phyloP scores from a whole-genome alignment of 257 asterid species.

The Avicennia marina region DNA sequence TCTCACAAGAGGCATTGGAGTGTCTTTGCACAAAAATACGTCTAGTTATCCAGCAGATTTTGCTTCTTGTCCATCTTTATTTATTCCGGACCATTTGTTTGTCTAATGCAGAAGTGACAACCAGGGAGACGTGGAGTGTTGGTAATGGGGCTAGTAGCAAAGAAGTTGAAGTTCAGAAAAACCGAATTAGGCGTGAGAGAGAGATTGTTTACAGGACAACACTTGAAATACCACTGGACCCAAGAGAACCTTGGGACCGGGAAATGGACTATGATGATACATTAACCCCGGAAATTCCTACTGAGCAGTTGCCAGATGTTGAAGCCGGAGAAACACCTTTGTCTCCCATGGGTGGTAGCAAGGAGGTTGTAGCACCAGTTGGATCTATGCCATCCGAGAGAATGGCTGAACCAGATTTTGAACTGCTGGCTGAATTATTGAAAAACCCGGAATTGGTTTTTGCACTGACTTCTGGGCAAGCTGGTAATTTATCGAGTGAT shows the following conservation, averaged over 20 bases:
- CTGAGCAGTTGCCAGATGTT: conserved; percentile 70
- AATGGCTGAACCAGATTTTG: conserved; percentile 73
- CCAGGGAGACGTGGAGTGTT: conserved; percentile 51
- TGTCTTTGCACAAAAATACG: too few species aligned
- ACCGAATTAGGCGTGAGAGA: conserved; percentile 71
- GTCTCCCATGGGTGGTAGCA: conserved; percentile 17
- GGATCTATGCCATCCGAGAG: conserved; percentile 41
- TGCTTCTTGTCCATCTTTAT: background rate
- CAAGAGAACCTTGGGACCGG: conserved; percentile 94
- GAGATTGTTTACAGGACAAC: conserved; percentile 56
- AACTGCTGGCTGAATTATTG: conserved; percentile 78
- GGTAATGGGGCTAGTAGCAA: conserved; percentile 68
- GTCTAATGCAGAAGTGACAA: conserved; percentile 56
- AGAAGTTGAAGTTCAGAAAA: conserved; percentile 87
- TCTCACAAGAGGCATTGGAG: too few species aligned
- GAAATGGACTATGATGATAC: conserved; percentile 94
- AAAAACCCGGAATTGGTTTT: conserved; percentile 85
- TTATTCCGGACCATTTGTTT: conserved; percentile 16
- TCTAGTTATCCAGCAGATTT: background rate
- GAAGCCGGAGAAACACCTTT: conserved; percentile 44
- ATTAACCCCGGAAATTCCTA: conserved; percentile 69
- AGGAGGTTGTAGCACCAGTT: conserved; percentile 22
- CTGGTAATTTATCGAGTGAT: conserved; percentile 55
- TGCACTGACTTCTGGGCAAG: conserved; percentile 87
- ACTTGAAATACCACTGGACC: conserved; percentile 75